A percentile compares a stretch with the other conserved stretches of the same genome.
These are phyloP conservation scores for Begonia fuchsioides DNA, from an alignment of 306 rosid genomes.

Conservation along the genomic window DNA sequence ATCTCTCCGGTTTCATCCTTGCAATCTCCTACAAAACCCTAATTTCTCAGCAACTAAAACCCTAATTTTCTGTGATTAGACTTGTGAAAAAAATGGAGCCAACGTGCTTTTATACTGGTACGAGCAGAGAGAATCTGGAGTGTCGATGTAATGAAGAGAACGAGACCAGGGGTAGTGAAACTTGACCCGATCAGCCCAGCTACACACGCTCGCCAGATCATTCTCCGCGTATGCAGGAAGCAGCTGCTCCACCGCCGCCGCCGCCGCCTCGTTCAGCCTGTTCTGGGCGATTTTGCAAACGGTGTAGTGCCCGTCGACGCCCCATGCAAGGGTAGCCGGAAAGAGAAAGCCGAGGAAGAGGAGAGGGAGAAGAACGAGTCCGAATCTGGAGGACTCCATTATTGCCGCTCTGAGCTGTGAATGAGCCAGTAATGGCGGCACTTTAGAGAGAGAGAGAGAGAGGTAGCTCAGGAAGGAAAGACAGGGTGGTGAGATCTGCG, in stretches of 20 bases:
- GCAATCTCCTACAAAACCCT: conserved; percentile 56
- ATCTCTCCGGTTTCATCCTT: conserved; percentile 33
- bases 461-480: too few species aligned
- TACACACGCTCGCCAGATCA: conserved; percentile 47
- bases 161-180: conserved; percentile 53
- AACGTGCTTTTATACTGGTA: conserved; percentile 34
- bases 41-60: neutral
- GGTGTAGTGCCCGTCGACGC: conserved; percentile 51
- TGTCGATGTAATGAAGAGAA: conserved; percentile 58
- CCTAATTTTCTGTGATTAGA: neutral
- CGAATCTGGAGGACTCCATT: conserved; percentile 18
- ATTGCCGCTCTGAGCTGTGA: neutral
- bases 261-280: conserved; percentile 39
- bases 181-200: conserved; percentile 62
- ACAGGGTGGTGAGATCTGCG: too few species aligned
- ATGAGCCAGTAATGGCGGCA: too few species aligned
- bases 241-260: conserved; percentile 43
- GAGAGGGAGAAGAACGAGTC: conserved; percentile 9
- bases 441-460: too few species aligned
- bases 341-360: conserved; percentile 20
- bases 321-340: conserved; percentile 48
- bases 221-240: conserved; percentile 37
- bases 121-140: conserved; percentile 52
- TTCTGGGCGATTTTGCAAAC: conserved; percentile 75
- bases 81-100: neutral